Base-by-base conservation (phyloP, 148 eudicot species). In the Cornus controversa region DNA sequence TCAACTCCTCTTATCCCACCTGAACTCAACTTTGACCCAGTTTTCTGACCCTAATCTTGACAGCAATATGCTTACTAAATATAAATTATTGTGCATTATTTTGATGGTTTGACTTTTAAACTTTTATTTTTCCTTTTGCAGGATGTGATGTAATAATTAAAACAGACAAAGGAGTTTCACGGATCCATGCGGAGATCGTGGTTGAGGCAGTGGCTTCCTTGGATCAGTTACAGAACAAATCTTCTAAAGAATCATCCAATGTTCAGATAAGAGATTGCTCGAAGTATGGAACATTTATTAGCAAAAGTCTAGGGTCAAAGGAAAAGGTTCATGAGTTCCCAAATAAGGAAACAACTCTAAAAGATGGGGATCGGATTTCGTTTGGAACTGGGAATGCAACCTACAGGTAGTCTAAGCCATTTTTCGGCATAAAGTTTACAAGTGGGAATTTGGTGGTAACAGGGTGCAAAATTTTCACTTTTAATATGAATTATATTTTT, bases 151-250 rank as follows among this genome's bases (percentile, higher is more conserved):
- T 96, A 67, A 96, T 85, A 45, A 81, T 90, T 40, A 80, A 75
- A 64, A 96, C 86, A 82, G 99, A 96, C 76, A 96, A 93, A 83
- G 97, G 97, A 22, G 92, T 92, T 73, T 96, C 99, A 77, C 91
- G 99, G 78, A 69, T 96, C 67, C 99, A 96, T 86, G 92, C 97
- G 16, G 98, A 96, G 86, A 86, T 96, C 68, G 47, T 92, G 72
- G 84, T 96, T 69, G 97, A 91, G 82, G 87, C 72, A 66, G 85
- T 96, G 97, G 75, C 82, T 70, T 86, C 86, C 70, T 74, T 84
- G 77, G 91, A 87, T 76, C 71, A 75, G 69, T 16, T 58, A 53
- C 81, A 69, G 69, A 76, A 77, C 45, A 82, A 74, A 75, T 78
- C 92, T 72, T 85, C 89, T 62, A 70, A 68, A 31, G 29, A 73